Evolutionary conservation across 116 monocot genomes (phyloP).

Genomic region (Papilionanthe hybrid): DNA sequence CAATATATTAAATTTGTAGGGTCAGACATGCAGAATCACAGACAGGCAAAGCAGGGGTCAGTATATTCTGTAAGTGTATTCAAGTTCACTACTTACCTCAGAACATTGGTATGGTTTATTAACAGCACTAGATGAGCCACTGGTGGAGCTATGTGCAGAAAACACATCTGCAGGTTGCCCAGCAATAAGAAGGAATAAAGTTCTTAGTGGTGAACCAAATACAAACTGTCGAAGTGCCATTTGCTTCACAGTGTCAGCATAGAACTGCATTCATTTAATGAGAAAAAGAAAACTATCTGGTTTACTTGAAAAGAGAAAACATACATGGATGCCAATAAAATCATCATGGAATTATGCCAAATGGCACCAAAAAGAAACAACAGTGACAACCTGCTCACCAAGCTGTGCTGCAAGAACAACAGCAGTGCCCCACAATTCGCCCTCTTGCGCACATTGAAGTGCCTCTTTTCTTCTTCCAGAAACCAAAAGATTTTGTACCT

Average conservation of each 20-base stretch:
- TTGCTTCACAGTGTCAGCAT: conserved; percentile 89
- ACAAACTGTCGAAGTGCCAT: conserved; percentile 87
- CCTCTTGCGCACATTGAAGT: conserved; percentile 85
- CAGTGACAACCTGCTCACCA: conserved; percentile 70
- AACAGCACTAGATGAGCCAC: conserved; percentile 23
- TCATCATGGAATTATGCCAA: neutral
- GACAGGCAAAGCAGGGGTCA: neutral
- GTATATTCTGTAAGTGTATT: neutral
- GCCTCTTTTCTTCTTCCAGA: conserved; percentile 95
- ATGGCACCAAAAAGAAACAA: conserved; percentile 5
- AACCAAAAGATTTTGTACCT: conserved; percentile 85
- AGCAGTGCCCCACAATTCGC: conserved; percentile 94
- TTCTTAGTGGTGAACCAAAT: conserved; percentile 83
- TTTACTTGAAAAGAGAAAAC: conserved; percentile 1
- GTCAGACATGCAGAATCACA: neutral
- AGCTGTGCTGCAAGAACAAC: conserved; percentile 89
- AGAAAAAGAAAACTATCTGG: neutral
- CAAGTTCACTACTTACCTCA: conserved; percentile 32
- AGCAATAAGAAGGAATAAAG: conserved; percentile 89
- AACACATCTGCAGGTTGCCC: conserved; percentile 95
- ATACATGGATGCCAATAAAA: neutral
- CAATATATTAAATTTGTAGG: neutral
- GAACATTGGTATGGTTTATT: conserved; percentile 32
- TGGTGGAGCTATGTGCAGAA: conserved; percentile 35
- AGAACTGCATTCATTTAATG: conserved; percentile 64